These are phyloP conservation scores for Saturnispora besseyi DNA, from an alignment of 805 yeast genomes.

Conservation along the genomic window DNA sequence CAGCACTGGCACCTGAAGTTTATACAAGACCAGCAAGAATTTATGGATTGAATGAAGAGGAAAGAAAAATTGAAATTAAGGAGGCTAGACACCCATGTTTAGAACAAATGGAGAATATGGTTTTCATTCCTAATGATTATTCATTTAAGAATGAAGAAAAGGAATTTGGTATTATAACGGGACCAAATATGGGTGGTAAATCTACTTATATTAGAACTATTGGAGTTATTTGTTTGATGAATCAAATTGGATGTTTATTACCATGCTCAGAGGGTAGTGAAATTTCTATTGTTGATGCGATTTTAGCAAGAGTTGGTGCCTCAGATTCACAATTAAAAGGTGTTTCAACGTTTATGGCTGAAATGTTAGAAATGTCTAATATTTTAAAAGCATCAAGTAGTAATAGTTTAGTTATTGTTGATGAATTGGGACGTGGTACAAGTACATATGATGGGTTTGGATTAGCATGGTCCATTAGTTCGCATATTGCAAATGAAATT, in stretches of 20 bases:
- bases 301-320: constrained; percentile 96
- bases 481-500: constrained; percentile 62
- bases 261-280: constrained; percentile 72
- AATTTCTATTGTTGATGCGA: constrained; percentile 78
- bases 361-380: constrained; percentile 89
- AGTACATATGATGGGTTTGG: constrained; percentile 97
- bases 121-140: constrained; percentile 92
- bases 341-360: constrained; percentile 93
- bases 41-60: constrained; percentile 39
- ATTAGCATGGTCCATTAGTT: constrained; percentile 93
- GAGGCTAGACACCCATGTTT: constrained; percentile 94
- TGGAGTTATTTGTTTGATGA: constrained; percentile 80
- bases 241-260: constrained; percentile 82
- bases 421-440: constrained; percentile 94
- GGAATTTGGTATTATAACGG: constrained; percentile 81
- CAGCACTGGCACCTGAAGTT: constrained; percentile 71
- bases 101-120: constrained; percentile 83
- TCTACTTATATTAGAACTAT: constrained; percentile 86
- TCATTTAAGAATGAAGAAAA: constrained; percentile 40
- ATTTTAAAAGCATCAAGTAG: constrained; percentile 72
- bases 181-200: constrained; percentile 98
- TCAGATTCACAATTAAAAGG: constrained; percentile 97
- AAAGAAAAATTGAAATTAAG: constrained; percentile 44
- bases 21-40: constrained; percentile 62
- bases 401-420: constrained; percentile 78